phyloP scores from a whole-genome alignment of 768 basidiomycete genomes.

The Leccinum pellstonianum region DNA sequence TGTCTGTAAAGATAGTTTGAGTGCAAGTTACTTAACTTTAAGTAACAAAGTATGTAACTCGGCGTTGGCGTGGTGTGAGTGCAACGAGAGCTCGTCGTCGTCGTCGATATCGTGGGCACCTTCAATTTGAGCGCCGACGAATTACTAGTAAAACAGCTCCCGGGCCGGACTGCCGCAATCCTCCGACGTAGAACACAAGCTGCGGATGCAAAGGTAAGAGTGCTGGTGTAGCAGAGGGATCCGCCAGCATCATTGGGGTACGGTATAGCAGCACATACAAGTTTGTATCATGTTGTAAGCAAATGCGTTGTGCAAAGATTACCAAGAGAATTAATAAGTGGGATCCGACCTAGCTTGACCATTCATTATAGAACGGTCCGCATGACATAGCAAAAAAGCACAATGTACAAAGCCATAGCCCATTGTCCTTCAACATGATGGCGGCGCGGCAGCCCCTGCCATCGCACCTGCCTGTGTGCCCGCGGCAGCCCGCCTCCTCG shows the following conservation, averaged over 20 bases:
- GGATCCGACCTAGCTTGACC: background rate
- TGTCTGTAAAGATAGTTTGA: conserved; percentile 30
- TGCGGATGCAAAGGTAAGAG: conserved; percentile 1
- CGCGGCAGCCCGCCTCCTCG: background rate
- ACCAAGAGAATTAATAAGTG: background rate
- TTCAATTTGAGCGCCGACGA: conserved; percentile 9
- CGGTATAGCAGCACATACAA: background rate
- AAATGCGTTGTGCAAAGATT: background rate
- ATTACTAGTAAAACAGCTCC: too few relatives aligned
- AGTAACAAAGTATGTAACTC: too few relatives aligned
- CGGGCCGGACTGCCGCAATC: background rate
- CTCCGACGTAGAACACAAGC: background rate
- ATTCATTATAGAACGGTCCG: background rate
- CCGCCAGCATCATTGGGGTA: background rate
- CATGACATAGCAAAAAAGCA: background rate
- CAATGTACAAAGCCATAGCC: background rate
- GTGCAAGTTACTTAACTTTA: background rate
- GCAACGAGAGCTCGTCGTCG: background rate
- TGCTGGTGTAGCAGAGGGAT: background rate
- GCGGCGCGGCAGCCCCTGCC: too few relatives aligned
- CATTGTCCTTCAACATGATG: background rate
- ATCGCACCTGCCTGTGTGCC: too few relatives aligned
- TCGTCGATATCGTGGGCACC: conserved; percentile 3
- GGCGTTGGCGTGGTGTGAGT: background rate
- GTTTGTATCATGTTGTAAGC: background rate